Evolutionary conservation across 352 stramenopile genomes (phyloP), one percentile per base, ranked within the genome.

Genomic region (Phytophthora vignae): DNA sequence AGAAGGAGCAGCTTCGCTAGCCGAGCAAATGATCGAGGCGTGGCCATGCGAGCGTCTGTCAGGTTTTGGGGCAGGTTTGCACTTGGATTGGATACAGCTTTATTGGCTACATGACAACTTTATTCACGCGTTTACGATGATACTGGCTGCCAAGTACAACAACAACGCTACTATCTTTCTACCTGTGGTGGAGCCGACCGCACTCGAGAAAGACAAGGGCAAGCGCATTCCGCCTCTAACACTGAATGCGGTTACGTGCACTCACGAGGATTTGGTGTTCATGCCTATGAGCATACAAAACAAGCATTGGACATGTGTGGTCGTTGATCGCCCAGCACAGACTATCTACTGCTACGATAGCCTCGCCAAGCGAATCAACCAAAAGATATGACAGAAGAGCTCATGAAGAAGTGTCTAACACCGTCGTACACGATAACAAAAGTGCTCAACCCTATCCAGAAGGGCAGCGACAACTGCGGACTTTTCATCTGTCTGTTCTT

Each of bases 291-390:
- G 57, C 44, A 38, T 64, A 2, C 46, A 46, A 17, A 27, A 19
- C 11, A 49, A 14, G 2, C 44, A 56, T 27, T 64, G 58, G 44
- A 56, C 44, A 11, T 64, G 27, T 29, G 9, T 64, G 1, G 19
- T 64, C 1, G 29, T 57, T 2, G 58, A 56, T 38, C 17, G 11
- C 8, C 46, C 21, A 19, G 36, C n/a, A 21, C 19, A 14, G 10
- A 27, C 29, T 25, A 56, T 64, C 22, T 64, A 64, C 44, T 64
- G 44, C 46, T 64, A 64, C 58, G 58, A 64, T 29, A 64, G 46
- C 19, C 40, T 64, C 1, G 29, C 55, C 11, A 64, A 64, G 58
- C 58, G 58, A 11, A 12, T 44, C 3, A 49, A 64, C 19, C 58
- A 56, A 7, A 64, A 49, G 58, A 56, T 11, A 9, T 64, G 44